These are phyloP conservation scores for Metahyphopichia silvanorum DNA, from an alignment of 805 yeast genomes.

Conservation along the genomic window DNA sequence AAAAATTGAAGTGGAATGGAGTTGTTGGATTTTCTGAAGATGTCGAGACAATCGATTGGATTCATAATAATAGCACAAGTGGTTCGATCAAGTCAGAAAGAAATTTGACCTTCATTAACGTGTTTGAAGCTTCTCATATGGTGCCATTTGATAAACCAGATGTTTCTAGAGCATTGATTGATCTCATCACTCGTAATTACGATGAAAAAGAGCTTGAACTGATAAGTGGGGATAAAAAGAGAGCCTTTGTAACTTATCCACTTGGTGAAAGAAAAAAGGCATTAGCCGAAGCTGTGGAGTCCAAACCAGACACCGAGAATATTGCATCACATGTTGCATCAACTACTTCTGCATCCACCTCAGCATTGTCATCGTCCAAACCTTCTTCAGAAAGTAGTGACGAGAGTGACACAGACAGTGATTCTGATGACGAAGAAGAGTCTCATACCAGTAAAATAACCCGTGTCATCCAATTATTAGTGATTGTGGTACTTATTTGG, in stretches of 20 bases:
- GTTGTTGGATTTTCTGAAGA: conserved; percentile 47
- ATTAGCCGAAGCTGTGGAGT: conserved; percentile 3
- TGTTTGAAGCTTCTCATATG: conserved; percentile 86
- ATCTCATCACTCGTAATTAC: conserved; percentile 38
- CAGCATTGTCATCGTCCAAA: not conserved
- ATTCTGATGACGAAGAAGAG: conserved; percentile 3
- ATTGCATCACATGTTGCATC: not conserved
- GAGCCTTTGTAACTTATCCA: conserved; percentile 25
- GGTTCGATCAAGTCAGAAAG: conserved; percentile 49
- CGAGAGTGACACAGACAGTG: not conserved
- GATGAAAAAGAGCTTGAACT: conserved; percentile 13
- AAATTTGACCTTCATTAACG: conserved; percentile 72
- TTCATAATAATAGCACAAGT: conserved; percentile 34
- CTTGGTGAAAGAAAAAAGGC: conserved; percentile 18
- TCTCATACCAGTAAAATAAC: conserved; percentile 22
- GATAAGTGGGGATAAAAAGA: conserved; percentile 8
- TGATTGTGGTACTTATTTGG: conserved; percentile 36
- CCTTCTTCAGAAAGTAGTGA: not conserved
- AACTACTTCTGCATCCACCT: not conserved
- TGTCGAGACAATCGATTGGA: conserved; percentile 35
- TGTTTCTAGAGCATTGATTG: conserved; percentile 67
- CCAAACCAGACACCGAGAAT: not conserved
- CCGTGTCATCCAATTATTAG: conserved; percentile 38
- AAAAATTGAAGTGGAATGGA: conserved; percentile 64
- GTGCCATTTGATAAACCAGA: conserved; percentile 81